phyloP scores from a whole-genome alignment of 257 asterid genomes.

The Buddleja alternifolia region DNA sequence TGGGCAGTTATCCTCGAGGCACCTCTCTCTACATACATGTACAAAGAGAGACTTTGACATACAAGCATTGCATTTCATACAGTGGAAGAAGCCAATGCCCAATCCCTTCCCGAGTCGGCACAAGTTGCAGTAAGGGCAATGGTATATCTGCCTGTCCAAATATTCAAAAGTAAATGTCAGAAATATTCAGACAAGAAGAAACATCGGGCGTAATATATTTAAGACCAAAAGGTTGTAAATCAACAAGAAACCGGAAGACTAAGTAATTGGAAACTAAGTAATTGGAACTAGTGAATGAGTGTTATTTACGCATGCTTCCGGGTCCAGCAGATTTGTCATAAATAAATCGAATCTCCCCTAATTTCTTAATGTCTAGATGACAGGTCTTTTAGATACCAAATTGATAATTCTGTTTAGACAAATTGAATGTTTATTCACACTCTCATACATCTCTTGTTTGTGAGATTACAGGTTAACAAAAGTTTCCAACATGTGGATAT shows the following conservation, averaged over 20 bases:
- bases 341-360: background rate
- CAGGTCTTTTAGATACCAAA: background rate
- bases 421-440: background rate
- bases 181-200: slow-evolving; percentile 1
- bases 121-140: slow-evolving; percentile 93
- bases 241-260: background rate
- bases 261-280: background rate
- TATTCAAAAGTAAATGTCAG: slow-evolving; percentile 35
- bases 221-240: background rate
- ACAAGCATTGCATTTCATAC: slow-evolving; percentile 96
- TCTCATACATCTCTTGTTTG: background rate
- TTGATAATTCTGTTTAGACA: too few species aligned
- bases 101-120: slow-evolving; percentile 89
- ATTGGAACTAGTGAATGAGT: too few species aligned
- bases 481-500: background rate
- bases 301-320: background rate
- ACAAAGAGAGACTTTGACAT: slow-evolving; percentile 65
- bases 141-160: slow-evolving; percentile 77
- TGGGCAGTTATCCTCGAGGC: slow-evolving; percentile 88
- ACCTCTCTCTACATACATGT: slow-evolving; percentile 82
- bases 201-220: background rate
- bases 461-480: background rate
- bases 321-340: background rate
- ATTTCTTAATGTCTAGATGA: background rate
- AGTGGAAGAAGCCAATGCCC: slow-evolving; percentile 82